Evolutionary conservation across 805 yeast genomes (phyloP).

Genomic region (Wickerhamia fluorescens): DNA sequence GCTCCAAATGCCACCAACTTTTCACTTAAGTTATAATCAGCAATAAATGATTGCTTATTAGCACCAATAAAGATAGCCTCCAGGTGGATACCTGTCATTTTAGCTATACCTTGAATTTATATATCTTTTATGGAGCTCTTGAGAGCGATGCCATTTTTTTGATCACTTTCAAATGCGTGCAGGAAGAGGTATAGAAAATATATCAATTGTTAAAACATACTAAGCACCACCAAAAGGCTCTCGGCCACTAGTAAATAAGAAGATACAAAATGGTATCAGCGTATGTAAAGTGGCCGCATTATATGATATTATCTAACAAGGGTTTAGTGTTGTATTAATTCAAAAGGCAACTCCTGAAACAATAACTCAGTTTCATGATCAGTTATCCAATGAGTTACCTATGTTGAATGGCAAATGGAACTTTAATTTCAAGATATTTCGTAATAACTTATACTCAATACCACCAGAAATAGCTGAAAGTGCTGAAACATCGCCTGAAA

Average conservation of each 20-base stretch:
- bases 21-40: slow-evolving; percentile 39
- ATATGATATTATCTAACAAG: slow-evolving; percentile 12
- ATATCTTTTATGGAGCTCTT: too few relatives aligned
- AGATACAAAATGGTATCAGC: slow-evolving; percentile 7
- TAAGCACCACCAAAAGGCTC: too few relatives aligned
- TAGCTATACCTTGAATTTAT: too few relatives aligned
- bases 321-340: slow-evolving; percentile 28
- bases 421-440: slow-evolving; percentile 59
- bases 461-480: slow-evolving; percentile 31
- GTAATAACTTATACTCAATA: slow-evolving; percentile 51
- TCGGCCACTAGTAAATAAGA: neutral
- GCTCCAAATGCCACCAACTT: slow-evolving; percentile 67
- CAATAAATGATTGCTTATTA: slow-evolving; percentile 55
- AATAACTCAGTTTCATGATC: slow-evolving; percentile 64
- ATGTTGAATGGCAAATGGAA: slow-evolving; percentile 56
- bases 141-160: too few relatives aligned
- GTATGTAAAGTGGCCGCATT: slow-evolving; percentile 4
- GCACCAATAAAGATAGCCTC: slow-evolving; percentile 70
- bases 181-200: too few relatives aligned
- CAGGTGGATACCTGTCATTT: slow-evolving; percentile 10
- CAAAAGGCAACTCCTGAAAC: slow-evolving; percentile 46
- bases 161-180: too few relatives aligned
- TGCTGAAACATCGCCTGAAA: slow-evolving; percentile 24
- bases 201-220: too few relatives aligned
- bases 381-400: slow-evolving; percentile 62